Conservation (phyloP, 768 basidiomycete species). For the Boletellus emodensis region DNA sequence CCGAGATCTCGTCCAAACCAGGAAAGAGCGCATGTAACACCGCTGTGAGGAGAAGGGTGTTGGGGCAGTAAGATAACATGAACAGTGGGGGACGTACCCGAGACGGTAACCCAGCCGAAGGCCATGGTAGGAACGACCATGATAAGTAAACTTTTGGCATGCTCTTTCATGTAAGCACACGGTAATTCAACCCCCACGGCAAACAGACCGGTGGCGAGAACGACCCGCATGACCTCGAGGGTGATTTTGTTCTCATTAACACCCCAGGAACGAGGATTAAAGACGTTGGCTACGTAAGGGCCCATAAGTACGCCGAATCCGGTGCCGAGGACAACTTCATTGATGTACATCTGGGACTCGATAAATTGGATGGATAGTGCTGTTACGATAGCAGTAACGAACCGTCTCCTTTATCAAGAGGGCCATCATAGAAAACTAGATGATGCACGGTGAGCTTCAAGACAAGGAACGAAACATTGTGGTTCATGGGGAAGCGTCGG, state of each 20-base stretch:
- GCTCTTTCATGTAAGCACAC: constrained; percentile 73
- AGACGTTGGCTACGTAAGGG: constrained; percentile 65
- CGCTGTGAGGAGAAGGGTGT: constrained; percentile 33
- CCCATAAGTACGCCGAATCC: constrained; percentile 58
- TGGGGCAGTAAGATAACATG: neutral
- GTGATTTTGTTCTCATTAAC: constrained; percentile 56
- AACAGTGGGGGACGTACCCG: constrained; percentile 42
- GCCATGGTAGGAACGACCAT: constrained; percentile 85
- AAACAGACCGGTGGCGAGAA: constrained; percentile 90
- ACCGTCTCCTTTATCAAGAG: constrained; percentile 81
- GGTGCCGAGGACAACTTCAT: constrained; percentile 92
- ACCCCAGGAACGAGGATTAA: constrained; percentile 78
- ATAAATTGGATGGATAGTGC: neutral
- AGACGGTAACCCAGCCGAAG: constrained; percentile 76
- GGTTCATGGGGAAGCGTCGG: neutral
- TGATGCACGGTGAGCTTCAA: neutral
- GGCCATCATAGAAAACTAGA: constrained; percentile 80
- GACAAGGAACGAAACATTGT: neutral
- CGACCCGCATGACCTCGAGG: constrained; percentile 80
- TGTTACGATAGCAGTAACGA: neutral
- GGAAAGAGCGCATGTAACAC: constrained; percentile 74
- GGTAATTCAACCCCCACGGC: constrained; percentile 95
- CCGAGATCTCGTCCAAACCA: constrained; percentile 62
- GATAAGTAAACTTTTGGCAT: constrained; percentile 63
- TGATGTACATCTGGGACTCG: constrained; percentile 67